Evolutionary conservation across 2,329 filamentous ascomycete species (phyloP), one percentile per base, ranked within the genome.

Genomic region (Sarocladium strictum): DNA sequence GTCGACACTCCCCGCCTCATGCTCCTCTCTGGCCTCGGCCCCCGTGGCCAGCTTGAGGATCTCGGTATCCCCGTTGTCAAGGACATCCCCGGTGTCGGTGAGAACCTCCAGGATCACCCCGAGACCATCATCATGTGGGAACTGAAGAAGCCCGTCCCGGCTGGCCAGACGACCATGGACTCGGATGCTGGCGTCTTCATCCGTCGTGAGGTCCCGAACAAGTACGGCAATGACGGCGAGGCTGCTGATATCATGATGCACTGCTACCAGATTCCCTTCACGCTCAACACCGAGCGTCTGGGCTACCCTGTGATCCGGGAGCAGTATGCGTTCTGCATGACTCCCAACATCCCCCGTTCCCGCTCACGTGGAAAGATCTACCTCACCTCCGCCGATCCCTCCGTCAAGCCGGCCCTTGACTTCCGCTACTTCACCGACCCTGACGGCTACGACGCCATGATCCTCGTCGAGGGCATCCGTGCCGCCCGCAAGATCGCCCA

Each of bases 181-280:
- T 95, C 87, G 23, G 91, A 96, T 66, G 89, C 89, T 2, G 89
- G 89, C 59, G 87, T 94, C 66, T 96, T 96, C 79, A 77, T 96
- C 55, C 89, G 90, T 58, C 87, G 90, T 57, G 85, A 95, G 70
- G 67, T 77, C 14, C 76, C 82, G 62, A 84, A 92, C 65, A 87
- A 89, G 2, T 69, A 73, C 6, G 77, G 78, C 59, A 79, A 76
- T 59, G 90, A 95, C 62, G 87, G 87, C 53, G 81, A 87, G 58
- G 85, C 89, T 54, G 88, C 87, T 59, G 91, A 96, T 66, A 74
- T 95, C 64, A 96, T 96, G 91, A 94, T 94, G 87, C 90, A 96
- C 76, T 96, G 90, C 80, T 96, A 96, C 76, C 91, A 96, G 73
- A 95, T 96, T 61, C 90, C 90, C 54, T 96, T 96, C 73, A 89